Percentiles rank a stretch among this genome's conserved stretches.
Evolutionary conservation across 1,139 yeast genomes (phyloP).

Genomic region (Wickerhamiella infanticola): DNA sequence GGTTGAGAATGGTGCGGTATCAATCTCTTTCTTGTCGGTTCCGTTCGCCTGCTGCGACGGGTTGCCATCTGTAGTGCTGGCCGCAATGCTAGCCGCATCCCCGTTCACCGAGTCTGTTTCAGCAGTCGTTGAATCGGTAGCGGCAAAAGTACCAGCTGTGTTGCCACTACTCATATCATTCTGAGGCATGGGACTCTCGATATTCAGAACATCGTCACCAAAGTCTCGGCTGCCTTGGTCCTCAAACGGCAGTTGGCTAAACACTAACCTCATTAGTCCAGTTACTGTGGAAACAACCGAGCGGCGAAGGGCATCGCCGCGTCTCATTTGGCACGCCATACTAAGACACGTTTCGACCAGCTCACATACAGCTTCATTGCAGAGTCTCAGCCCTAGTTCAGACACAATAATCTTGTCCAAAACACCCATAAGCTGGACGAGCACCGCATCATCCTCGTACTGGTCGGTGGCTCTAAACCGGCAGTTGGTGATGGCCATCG

Average conservation of each 20-base stretch:
- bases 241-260: slow-evolving; percentile 32
- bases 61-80: not conserved
- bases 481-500: slow-evolving; percentile 79
- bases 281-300: slow-evolving; percentile 82
- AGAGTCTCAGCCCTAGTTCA: slow-evolving; percentile 44
- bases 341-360: slow-evolving; percentile 84
- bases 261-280: slow-evolving; percentile 43
- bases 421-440: slow-evolving; percentile 64
- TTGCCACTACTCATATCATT: not conserved
- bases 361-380: slow-evolving; percentile 76
- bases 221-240: slow-evolving; percentile 2
- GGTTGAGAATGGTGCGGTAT: slow-evolving; percentile 8
- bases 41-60: not conserved
- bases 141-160: slow-evolving; percentile 21
- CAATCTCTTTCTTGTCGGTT: slow-evolving; percentile 13
- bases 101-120: not conserved
- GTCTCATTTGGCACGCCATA: slow-evolving; percentile 80
- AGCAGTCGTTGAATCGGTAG: slow-evolving; percentile 35
- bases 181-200: not conserved
- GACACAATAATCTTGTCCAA: slow-evolving; percentile 56
- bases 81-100: not conserved
- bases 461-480: slow-evolving; percentile 94
- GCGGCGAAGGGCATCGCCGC: slow-evolving; percentile 77
- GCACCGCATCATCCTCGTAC: slow-evolving; percentile 79
- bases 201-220: slow-evolving; percentile 3